Percentiles rank a stretch among this genome's conserved stretches.
phyloP scores from a whole-genome alignment of 768 basidiomycete genomes.

The Nevesoporus exiguus region DNA sequence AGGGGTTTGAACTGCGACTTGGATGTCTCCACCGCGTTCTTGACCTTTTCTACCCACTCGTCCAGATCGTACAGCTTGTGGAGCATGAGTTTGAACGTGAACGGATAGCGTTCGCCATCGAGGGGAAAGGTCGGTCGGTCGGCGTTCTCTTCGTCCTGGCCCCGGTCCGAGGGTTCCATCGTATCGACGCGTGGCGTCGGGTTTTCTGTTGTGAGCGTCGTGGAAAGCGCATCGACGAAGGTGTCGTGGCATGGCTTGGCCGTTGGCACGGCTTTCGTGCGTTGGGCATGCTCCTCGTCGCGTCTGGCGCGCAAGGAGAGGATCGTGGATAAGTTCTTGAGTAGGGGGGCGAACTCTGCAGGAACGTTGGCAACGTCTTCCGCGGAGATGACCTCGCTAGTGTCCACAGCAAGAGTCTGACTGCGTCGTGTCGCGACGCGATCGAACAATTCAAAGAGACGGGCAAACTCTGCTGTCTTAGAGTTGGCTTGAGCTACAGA shows the following conservation, averaged over 20 bases:
- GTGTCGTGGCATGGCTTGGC: conserved; percentile 24
- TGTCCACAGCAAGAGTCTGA: conserved; percentile 21
- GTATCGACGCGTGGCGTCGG: background rate
- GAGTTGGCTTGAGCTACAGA: conserved; percentile 27
- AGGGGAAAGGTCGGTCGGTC: conserved; percentile 43
- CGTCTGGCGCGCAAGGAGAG: conserved; percentile 34
- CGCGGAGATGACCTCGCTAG: conserved; percentile 21
- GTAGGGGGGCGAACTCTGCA: conserved; percentile 28
- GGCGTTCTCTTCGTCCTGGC: conserved; percentile 21
- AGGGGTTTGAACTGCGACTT: conserved; percentile 56
- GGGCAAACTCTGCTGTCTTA: conserved; percentile 50
- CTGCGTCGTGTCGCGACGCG: conserved; percentile 46
- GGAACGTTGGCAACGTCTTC: conserved; percentile 33
- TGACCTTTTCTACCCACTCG: conserved; percentile 57
- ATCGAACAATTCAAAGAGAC: conserved; percentile 53
- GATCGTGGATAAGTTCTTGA: conserved; percentile 37
- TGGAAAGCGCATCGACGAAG: conserved; percentile 15
- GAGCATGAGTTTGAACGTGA: conserved; percentile 66
- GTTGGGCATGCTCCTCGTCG: conserved; percentile 18
- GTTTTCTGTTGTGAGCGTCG: background rate
- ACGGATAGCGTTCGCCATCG: conserved; percentile 38
- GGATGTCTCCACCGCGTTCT: conserved; percentile 49
- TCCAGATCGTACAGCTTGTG: conserved; percentile 60
- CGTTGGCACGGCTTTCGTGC: background rate
- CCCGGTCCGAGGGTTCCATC: conserved; percentile 14